Evolutionary conservation across 805 yeast genomes (phyloP).

Genomic region (Jamesozyma jinghongensis): DNA sequence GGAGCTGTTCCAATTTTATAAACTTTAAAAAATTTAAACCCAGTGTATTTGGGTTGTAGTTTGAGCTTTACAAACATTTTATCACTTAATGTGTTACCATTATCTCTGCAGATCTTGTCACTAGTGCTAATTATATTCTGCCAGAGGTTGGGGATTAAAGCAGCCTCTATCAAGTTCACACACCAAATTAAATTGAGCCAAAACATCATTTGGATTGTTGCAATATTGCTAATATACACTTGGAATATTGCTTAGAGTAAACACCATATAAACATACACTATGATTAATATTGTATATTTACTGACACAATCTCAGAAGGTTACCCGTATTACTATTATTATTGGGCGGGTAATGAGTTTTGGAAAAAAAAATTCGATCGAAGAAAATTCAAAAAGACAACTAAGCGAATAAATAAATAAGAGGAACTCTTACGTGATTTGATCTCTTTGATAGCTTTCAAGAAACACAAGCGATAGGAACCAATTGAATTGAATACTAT

Average conservation of each 20-base stretch:
- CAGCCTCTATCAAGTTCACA: too few relatives aligned
- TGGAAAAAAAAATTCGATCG: neutral
- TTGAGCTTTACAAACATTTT: neutral
- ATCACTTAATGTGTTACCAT: neutral
- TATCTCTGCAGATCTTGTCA: slow-evolving; percentile 1
- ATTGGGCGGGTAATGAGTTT: neutral
- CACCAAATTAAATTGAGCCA: too few relatives aligned
- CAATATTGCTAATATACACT: too few relatives aligned
- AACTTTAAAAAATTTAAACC: slow-evolving; percentile 46
- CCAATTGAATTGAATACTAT: neutral
- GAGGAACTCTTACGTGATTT: too few relatives aligned
- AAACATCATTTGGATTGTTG: too few relatives aligned
- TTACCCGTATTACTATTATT: neutral
- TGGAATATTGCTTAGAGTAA: too few relatives aligned
- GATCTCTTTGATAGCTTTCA: too few relatives aligned
- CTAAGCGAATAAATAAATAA: slow-evolving; percentile 1
- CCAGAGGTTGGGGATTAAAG: too few relatives aligned
- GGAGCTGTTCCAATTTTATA: slow-evolving; percentile 34
- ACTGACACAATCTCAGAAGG: neutral
- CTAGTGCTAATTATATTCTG: neutral
- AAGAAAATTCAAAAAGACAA: slow-evolving; percentile 1
- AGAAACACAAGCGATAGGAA: neutral
- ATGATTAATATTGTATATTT: neutral
- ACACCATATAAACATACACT: too few relatives aligned
- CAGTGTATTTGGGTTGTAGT: slow-evolving; percentile 33